These are phyloP conservation scores for Agapanthus africanus DNA, from an alignment of 106 monocot genomes.

Conservation along the genomic window DNA sequence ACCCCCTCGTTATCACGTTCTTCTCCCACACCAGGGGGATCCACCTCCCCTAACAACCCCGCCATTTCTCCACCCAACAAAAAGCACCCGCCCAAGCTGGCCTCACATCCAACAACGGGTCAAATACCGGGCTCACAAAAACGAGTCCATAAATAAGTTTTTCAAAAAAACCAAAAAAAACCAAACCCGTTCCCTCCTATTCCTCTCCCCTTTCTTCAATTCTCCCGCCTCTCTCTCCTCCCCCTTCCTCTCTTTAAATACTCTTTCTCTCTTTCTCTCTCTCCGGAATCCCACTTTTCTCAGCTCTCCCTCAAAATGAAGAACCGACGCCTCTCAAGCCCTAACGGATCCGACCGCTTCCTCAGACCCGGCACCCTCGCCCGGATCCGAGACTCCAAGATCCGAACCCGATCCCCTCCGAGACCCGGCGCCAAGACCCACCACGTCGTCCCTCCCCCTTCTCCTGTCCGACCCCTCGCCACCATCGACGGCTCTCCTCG, in stretches of 20 bases:
- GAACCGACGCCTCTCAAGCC: constrained; percentile 5
- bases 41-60: no score
- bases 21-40: no score
- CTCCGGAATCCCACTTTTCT: neutral
- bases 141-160: no score
- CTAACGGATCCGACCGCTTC: constrained; percentile 7
- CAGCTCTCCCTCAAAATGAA: neutral
- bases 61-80: no score
- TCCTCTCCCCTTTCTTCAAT: no score
- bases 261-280: no score
- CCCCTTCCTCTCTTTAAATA: neutral
- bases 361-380: constrained; percentile 11
- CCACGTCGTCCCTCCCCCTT: neutral
- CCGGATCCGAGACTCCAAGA: constrained; percentile 10
- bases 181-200: neutral
- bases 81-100: no score
- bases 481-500: neutral
- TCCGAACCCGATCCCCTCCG: constrained; percentile 8
- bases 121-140: no score
- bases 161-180: neutral
- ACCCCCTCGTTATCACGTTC: no score
- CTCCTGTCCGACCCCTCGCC: neutral
- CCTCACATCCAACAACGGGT: no score
- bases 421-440: neutral
- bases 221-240: constrained; percentile 1